A percentile compares a stretch with the other conserved stretches of the same genome.
Conservation (phyloP, 768 basidiomycete genomes). For the Mycena rosella region DNA sequence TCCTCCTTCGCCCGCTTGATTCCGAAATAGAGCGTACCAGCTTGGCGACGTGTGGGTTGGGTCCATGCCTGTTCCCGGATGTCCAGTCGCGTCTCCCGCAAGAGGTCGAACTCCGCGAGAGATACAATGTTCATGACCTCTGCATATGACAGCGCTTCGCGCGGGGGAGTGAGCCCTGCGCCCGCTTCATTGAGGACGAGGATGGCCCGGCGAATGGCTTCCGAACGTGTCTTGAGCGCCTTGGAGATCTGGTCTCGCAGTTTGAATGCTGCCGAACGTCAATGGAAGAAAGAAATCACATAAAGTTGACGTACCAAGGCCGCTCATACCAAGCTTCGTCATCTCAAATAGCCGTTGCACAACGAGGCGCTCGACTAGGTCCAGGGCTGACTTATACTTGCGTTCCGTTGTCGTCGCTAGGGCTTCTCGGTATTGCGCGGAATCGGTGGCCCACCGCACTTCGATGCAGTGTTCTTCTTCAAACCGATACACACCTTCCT, state of each 20-base stretch:
- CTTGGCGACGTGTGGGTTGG: conserved; percentile 36
- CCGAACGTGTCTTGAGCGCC: neutral
- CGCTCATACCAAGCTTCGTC: conserved; percentile 27
- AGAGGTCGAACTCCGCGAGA: conserved; percentile 49
- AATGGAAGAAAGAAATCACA: neutral
- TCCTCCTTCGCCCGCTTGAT: conserved; percentile 49
- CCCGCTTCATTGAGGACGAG: neutral
- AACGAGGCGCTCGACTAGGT: conserved; percentile 8
- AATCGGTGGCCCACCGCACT: neutral
- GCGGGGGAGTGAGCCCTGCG: neutral
- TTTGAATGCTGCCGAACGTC: conserved; percentile 9
- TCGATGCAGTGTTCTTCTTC: conserved; percentile 7
- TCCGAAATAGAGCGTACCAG: conserved; percentile 44
- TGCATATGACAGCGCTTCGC: neutral
- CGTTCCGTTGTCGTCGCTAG: neutral
- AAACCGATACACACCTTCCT: neutral
- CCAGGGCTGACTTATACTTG: neutral
- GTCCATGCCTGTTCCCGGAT: conserved; percentile 46
- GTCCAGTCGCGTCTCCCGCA: conserved; percentile 46
- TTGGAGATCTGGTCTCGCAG: neutral
- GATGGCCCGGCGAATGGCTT: conserved; percentile 3
- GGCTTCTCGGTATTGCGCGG: neutral
- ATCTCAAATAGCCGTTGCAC: conserved; percentile 15
- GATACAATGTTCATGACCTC: conserved; percentile 26
- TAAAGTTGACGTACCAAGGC: conserved; percentile 7